These are phyloP conservation scores for Fusarium sp. DNA, from an alignment of 2,329 filamentous ascomycete species.

Conservation along the genomic window DNA sequence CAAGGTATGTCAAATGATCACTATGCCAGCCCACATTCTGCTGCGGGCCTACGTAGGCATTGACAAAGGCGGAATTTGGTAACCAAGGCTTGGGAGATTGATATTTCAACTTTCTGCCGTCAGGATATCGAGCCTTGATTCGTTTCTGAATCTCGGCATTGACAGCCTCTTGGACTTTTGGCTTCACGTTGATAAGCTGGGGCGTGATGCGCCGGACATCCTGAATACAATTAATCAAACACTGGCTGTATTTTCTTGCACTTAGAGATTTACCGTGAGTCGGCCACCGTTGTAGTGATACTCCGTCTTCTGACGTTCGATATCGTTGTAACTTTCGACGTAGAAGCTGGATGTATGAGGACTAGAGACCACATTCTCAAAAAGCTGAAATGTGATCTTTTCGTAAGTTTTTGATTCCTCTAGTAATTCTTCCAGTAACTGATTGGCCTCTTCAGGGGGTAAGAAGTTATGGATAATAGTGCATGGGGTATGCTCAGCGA, in stretches of 20 bases:
- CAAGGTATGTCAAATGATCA: constrained; percentile 93
- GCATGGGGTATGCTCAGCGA: constrained; percentile 87
- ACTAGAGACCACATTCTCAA: constrained; percentile 86
- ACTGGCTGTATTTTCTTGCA: not conserved
- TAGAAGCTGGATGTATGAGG: constrained; percentile 89
- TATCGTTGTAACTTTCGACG: constrained; percentile 79
- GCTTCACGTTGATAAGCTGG: constrained; percentile 76
- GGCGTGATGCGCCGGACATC: constrained; percentile 83
- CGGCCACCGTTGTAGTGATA: constrained; percentile 88
- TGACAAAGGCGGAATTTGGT: constrained; percentile 93
- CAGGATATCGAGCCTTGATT: constrained; percentile 75
- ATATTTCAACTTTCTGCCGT: constrained; percentile 78
- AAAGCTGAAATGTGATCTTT: constrained; percentile 82
- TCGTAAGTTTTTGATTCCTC: constrained; percentile 78
- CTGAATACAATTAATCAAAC: constrained; percentile 51
- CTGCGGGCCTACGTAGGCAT: constrained; percentile 86
- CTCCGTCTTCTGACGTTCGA: constrained; percentile 76
- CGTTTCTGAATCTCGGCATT: constrained; percentile 81
- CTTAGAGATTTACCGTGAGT: constrained; percentile 66
- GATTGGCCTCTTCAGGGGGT: constrained; percentile 75
- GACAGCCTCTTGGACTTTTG: constrained; percentile 78
- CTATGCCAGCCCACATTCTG: constrained; percentile 93
- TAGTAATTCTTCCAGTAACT: constrained; percentile 80
- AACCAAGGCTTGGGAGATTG: constrained; percentile 81
- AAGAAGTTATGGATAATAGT: constrained; percentile 94